These are phyloP conservation scores for Penicillium sp. DNA, from an alignment of 2,329 filamentous ascomycete genomes.

Conservation along the genomic window DNA sequence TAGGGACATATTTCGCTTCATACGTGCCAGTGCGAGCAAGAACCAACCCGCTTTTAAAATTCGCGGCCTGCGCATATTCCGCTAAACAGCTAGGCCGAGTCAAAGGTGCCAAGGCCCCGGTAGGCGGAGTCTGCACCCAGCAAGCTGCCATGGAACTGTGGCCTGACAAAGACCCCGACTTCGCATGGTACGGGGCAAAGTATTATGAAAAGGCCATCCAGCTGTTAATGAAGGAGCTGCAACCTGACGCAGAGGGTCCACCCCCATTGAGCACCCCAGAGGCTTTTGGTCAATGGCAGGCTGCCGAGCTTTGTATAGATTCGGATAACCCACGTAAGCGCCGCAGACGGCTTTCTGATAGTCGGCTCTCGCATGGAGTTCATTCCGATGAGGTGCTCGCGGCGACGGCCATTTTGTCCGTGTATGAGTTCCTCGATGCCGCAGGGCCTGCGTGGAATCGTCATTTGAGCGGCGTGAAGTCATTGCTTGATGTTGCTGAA, in stretches of 20 bases:
- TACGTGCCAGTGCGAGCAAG: constrained; percentile 52
- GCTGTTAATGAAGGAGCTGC: constrained; percentile 42
- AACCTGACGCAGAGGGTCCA: constrained; percentile 29
- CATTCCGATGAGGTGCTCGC: constrained; percentile 53
- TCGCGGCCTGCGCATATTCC: constrained; percentile 52
- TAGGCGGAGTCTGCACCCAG: constrained; percentile 39
- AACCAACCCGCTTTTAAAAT: constrained; percentile 41
- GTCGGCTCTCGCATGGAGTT: constrained; percentile 33
- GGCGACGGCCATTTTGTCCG: constrained; percentile 57
- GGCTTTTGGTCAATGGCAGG: constrained; percentile 32
- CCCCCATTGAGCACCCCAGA: constrained; percentile 29
- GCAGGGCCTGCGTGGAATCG: constrained; percentile 55
- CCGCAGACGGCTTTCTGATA: constrained; percentile 37
- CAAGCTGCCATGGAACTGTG: constrained; percentile 49
- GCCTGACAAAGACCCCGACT: constrained; percentile 45
- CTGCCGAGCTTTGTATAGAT: constrained; percentile 25
- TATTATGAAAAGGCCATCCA: constrained; percentile 58
- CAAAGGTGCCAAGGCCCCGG: constrained; percentile 44
- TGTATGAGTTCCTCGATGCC: constrained; percentile 60
- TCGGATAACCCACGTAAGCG: constrained; percentile 39
- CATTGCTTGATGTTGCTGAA: constrained; percentile 46
- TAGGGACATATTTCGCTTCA: constrained; percentile 52
- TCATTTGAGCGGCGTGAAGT: constrained; percentile 58
- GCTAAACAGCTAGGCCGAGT: constrained; percentile 54
- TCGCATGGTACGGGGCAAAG: constrained; percentile 53